phyloP scores from a whole-genome alignment of 805 yeast genomes.

The Saturnispora zaruensis region DNA sequence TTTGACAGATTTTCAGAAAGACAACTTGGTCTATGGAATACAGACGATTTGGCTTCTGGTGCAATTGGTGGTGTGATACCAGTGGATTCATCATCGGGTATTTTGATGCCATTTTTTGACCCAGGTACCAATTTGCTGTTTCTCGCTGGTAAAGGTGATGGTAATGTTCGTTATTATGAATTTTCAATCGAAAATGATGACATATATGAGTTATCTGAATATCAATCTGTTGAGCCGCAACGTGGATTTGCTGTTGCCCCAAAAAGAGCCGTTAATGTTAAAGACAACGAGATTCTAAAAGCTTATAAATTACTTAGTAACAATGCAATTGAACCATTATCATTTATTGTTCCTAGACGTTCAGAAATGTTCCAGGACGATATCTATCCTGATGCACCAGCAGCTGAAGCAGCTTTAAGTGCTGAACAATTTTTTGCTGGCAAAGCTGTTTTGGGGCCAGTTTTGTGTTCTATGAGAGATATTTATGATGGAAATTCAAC shows the following conservation, averaged over 20 bases:
- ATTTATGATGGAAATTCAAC: slow-evolving; percentile 68
- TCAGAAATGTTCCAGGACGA: slow-evolving; percentile 89
- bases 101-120: slow-evolving; percentile 86
- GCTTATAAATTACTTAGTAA: slow-evolving; percentile 87
- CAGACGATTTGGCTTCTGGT: slow-evolving; percentile 62
- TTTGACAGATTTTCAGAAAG: slow-evolving; percentile 89
- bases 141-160: slow-evolving; percentile 97
- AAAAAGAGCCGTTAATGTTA: slow-evolving; percentile 65
- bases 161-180: slow-evolving; percentile 91
- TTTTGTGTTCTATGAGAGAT: slow-evolving; percentile 65
- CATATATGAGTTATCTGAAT: slow-evolving; percentile 79
- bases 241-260: slow-evolving; percentile 93
- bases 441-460: slow-evolving; percentile 73
- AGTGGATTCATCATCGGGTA: slow-evolving; percentile 88
- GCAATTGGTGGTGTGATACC: slow-evolving; percentile 84
- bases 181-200: slow-evolving; percentile 61
- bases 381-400: slow-evolving; percentile 86
- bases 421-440: slow-evolving; percentile 79
- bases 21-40: slow-evolving; percentile 92
- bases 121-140: slow-evolving; percentile 70
- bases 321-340: slow-evolving; percentile 76
- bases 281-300: slow-evolving; percentile 76
- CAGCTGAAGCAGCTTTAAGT: slow-evolving; percentile 65
- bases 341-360: slow-evolving; percentile 90
- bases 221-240: slow-evolving; percentile 83